Evolutionary conservation across 2,329 filamentous ascomycete species (phyloP).

Genomic region (Zasmidium citrigriseum): DNA sequence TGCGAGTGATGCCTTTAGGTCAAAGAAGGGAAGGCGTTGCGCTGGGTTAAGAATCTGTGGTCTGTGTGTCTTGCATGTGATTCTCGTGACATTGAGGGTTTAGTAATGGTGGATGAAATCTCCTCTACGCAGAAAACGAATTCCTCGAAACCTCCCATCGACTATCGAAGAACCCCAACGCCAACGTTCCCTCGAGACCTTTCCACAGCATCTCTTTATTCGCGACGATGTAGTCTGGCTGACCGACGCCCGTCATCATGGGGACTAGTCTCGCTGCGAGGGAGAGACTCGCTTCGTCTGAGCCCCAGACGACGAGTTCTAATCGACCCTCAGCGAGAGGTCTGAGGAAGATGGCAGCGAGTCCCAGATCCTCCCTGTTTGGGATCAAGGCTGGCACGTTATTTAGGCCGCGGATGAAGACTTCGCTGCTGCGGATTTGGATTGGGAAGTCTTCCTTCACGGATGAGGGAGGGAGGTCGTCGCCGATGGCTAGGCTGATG

Average conservation of each 20-base stretch:
- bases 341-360: conserved; percentile 55
- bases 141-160: conserved; percentile 53
- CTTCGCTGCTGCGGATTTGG: conserved; percentile 10
- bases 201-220: conserved; percentile 50
- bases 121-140: conserved; percentile 44
- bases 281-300: conserved; percentile 47
- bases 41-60: no score
- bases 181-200: conserved; percentile 53
- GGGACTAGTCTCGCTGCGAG: conserved; percentile 57
- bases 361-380: conserved; percentile 24
- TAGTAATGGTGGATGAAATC: no score
- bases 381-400: not conserved
- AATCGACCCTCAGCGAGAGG: conserved; percentile 50
- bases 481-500: conserved; percentile 42
- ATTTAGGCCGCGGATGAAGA: conserved; percentile 11
- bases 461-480: conserved; percentile 21
- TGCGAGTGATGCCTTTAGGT: no score
- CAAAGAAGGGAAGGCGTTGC: no score
- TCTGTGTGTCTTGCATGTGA: no score
- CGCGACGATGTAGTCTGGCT: conserved; percentile 59
- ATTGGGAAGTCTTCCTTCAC: conserved; percentile 35
- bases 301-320: conserved; percentile 60
- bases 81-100: no score
- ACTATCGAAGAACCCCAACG: conserved; percentile 58
- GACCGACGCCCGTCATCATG: conserved; percentile 57